Evolutionary conservation across 1,284 basidiomycete genomes (phyloP).

Genomic region (Xanthoconium separans): DNA sequence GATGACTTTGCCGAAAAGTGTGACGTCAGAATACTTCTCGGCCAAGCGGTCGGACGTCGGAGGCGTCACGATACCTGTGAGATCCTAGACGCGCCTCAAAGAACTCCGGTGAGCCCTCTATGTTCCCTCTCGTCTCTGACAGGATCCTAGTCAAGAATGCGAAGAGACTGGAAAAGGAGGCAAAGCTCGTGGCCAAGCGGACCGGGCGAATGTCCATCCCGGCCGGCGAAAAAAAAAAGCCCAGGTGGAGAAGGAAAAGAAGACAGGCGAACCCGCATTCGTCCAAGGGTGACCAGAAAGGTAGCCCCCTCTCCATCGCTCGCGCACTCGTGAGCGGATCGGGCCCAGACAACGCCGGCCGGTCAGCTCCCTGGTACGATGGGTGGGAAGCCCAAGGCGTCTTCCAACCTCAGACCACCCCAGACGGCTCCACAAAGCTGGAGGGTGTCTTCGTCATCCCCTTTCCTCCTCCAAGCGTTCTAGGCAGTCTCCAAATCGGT

Average conservation of each 20-base stretch:
- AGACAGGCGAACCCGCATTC: constrained; percentile 68
- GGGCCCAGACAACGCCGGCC: constrained; percentile 83
- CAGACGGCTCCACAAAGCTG: constrained; percentile 55
- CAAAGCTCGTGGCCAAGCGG: constrained; percentile 78
- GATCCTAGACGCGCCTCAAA: constrained; percentile 32
- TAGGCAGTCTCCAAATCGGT: constrained; percentile 94
- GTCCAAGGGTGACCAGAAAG: constrained; percentile 91
- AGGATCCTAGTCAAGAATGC: constrained; percentile 61
- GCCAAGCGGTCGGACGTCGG: too few species aligned
- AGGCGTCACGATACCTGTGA: too few species aligned
- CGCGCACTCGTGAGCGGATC: constrained; percentile 51
- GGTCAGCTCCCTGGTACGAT: constrained; percentile 95
- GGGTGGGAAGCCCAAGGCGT: constrained; percentile 95
- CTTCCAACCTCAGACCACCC: constrained; percentile 78
- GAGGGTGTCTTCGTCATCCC: constrained; percentile 87
- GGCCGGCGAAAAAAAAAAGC: constrained; percentile 60
- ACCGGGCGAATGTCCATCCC: constrained; percentile 51
- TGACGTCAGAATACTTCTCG: too few species aligned
- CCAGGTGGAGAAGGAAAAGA: constrained; percentile 77
- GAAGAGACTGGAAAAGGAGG: constrained; percentile 68
- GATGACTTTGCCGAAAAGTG: too few species aligned
- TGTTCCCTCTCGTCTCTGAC: constrained; percentile 1
- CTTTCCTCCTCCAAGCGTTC: constrained; percentile 96
- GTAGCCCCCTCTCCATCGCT: constrained; percentile 37
- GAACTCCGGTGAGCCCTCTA: constrained; percentile 30